These are phyloP conservation scores for Eucalyptus regnans DNA, from an alignment of 345 rosid genomes.

Conservation along the genomic window DNA sequence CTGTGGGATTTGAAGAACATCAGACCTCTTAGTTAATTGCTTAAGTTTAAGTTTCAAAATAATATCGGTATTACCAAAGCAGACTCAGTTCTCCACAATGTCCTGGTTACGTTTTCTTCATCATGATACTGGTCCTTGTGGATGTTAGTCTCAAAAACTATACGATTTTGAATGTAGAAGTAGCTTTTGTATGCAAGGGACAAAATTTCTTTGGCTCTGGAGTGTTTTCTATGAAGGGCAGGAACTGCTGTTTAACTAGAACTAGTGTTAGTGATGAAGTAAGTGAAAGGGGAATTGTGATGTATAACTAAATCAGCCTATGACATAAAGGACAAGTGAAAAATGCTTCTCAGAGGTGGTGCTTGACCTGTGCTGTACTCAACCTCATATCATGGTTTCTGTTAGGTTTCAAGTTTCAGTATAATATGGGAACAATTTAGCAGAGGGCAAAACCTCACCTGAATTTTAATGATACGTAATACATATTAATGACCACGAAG, in stretches of 20 bases:
- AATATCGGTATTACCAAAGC: not conserved
- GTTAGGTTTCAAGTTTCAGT: not conserved
- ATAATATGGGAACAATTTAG: not conserved
- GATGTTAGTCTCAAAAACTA: not conserved
- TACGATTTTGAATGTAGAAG: not conserved
- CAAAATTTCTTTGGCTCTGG: not conserved
- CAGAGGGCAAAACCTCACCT: not conserved
- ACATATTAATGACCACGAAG: not conserved
- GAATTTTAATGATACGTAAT: not conserved
- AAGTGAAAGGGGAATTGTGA: not conserved
- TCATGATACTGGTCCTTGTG: not conserved
- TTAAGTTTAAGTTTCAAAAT: not conserved
- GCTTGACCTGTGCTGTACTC: not conserved
- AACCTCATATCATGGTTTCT: not conserved
- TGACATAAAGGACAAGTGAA: not conserved
- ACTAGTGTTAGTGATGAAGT: not conserved
- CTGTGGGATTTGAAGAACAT: not conserved
- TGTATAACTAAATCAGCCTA: not conserved
- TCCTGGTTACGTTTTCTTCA: not conserved
- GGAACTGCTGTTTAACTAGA: not conserved
- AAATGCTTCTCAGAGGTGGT: not conserved
- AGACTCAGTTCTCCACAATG: not conserved
- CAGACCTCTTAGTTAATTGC: not conserved
- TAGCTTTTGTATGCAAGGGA: not conserved
- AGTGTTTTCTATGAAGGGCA: not conserved